phyloP scores from a whole-genome alignment of 148 eudicot species.

The Heliosperma pusillum region DNA sequence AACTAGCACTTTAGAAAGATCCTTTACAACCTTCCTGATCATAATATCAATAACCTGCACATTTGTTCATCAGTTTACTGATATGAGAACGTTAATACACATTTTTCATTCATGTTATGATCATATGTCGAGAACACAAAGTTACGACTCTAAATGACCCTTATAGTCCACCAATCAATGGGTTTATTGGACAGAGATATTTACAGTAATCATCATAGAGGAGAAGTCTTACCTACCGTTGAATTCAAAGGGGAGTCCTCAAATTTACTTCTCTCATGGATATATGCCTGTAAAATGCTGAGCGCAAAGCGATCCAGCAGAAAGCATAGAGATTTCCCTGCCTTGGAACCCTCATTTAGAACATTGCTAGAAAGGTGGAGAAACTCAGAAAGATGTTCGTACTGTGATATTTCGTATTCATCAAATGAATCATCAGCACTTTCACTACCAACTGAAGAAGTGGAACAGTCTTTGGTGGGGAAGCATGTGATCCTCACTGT shows the following conservation, averaged over 20 bases:
- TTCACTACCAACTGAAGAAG: constrained; percentile 74
- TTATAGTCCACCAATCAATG: no score
- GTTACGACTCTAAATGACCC: background rate
- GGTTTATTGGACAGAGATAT: no score
- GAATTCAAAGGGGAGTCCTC: constrained; percentile 70
- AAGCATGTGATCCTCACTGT: constrained; percentile 74
- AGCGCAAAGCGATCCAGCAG: constrained; percentile 71
- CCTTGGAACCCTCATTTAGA: constrained; percentile 54
- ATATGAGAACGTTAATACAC: constrained; percentile 14
- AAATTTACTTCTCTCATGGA: constrained; percentile 43
- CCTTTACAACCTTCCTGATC: constrained; percentile 72
- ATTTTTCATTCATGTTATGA: background rate
- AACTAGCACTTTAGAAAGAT: constrained; percentile 61
- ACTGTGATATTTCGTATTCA: constrained; percentile 72
- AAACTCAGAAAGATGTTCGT: constrained; percentile 65
- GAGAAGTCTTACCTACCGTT: constrained; percentile 87
- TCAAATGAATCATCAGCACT: constrained; percentile 81
- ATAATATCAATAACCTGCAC: constrained; percentile 73
- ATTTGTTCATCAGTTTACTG: constrained; percentile 13
- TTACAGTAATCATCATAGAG: background rate
- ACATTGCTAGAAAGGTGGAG: constrained; percentile 61
- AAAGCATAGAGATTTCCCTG: constrained; percentile 45
- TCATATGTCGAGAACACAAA: no score
- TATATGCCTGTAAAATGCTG: constrained; percentile 59
- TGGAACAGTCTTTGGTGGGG: constrained; percentile 57